phyloP scores from a whole-genome alignment of 495 filamentous ascomycete species.

The Delitschia confertaspora region DNA sequence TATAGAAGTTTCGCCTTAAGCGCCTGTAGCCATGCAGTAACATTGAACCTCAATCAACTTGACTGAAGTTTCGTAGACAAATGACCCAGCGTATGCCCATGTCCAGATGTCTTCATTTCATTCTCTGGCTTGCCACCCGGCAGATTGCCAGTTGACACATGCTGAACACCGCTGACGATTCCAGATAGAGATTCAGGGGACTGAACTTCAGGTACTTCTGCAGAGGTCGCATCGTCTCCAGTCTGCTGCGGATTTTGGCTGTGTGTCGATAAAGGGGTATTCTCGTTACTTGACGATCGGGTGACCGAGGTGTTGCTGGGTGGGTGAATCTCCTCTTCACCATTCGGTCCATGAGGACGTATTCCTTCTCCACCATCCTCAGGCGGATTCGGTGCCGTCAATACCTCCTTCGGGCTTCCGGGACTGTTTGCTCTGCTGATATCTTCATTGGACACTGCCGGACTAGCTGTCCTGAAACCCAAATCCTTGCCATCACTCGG shows the following conservation, averaged over 20 bases:
- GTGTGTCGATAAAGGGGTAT: neutral
- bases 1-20: too few relatives aligned
- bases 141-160: conserved; percentile 24
- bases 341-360: conserved; percentile 23
- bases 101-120: conserved; percentile 23
- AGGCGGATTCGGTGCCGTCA: conserved; percentile 1
- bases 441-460: conserved; percentile 44
- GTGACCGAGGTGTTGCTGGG: conserved; percentile 8
- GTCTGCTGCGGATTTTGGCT: neutral
- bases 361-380: conserved; percentile 27
- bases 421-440: conserved; percentile 59
- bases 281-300: conserved; percentile 2
- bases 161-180: conserved; percentile 14
- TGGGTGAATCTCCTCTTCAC: conserved; percentile 13
- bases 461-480: conserved; percentile 54
- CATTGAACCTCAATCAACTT: too few relatives aligned
- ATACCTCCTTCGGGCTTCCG: conserved; percentile 7
- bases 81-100: conserved; percentile 18
- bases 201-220: neutral
- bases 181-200: conserved; percentile 6
- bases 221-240: conserved; percentile 2
- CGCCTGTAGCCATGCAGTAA: too few relatives aligned
- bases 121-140: conserved; percentile 22
- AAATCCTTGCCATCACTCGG: conserved; percentile 45
- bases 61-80: conserved; percentile 10